Evolutionary conservation across 495 filamentous ascomycete species (phyloP), one percentile per base, ranked within the genome.

Genomic region (Cercophora sp.): DNA sequence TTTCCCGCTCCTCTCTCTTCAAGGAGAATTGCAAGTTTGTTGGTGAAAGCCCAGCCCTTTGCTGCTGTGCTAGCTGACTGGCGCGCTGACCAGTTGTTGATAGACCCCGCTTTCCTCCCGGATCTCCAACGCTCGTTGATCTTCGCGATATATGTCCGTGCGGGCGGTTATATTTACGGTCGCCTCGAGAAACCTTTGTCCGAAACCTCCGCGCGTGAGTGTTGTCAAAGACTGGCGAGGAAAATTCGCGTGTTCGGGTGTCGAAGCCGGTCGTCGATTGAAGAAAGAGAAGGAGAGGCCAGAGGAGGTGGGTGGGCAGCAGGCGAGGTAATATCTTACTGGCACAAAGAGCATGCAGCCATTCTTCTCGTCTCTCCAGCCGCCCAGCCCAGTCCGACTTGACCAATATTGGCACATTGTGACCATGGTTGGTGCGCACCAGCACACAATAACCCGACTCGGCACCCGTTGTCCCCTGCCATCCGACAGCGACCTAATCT

Each of bases 311-410:
- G 48, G 20, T 15, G 61, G 63, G 53, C 57, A 51, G 36, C 51
- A 46, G 54, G 46, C 57, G 57, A 54, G 52, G 48, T 49, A 56
- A 66, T 66, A 66, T 65, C 60, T 60, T 34, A 52, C 39, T n/a
- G 24, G 57, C 20, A 20, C 40, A 43, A 20, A 46, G 32, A 36
- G 27, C 24, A 44, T 51, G 52, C 60, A 57, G 53, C 55, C 51
- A 56, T 56, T 60, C 55, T 44, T 41, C 42, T 48, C 44, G 42
- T 31, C 55, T 54, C 63, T 66, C 52, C 60, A 66, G 56, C 63
- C 63, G 63, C 63, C 61, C 53, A 56, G 49, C 25, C 41, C 42
- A 37, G 29, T 23, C 42, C 51, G 53, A 52, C 37, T 57, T 42
- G 53, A 32, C 42, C 54, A 55, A 53, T 59, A 53, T 56, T 61